Evolutionary conservation across 2,329 filamentous ascomycete species (phyloP).

Genomic region (Colletotrichum sp.): DNA sequence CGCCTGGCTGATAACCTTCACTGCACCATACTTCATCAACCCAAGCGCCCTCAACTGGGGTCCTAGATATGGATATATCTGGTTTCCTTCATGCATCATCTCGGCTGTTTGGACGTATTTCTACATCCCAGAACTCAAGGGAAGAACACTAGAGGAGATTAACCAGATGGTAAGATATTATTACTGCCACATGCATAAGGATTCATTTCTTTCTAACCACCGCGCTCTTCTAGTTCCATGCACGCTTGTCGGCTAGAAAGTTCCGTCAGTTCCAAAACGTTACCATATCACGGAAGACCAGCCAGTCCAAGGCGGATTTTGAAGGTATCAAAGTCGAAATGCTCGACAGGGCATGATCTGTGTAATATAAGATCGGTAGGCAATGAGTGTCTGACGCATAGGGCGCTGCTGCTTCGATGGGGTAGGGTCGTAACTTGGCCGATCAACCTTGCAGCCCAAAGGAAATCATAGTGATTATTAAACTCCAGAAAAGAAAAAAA

Average conservation of each 20-base stretch:
- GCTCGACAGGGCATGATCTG: not conserved
- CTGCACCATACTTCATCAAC: slow-evolving; percentile 27
- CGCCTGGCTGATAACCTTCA: not conserved
- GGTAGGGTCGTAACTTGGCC: too few relatives aligned
- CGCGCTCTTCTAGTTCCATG: not conserved
- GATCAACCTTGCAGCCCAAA: too few relatives aligned
- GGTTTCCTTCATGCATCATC: slow-evolving; percentile 39
- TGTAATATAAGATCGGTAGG: not conserved
- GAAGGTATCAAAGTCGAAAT: not conserved
- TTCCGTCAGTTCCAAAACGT: not conserved
- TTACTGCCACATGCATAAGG: rapidly evolving
- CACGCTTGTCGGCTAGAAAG: not conserved
- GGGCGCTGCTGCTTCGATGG: too few relatives aligned
- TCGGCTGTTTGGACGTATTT: slow-evolving; percentile 30
- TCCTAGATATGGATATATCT: slow-evolving; percentile 57
- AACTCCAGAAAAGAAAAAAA: not conserved
- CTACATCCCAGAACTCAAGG: slow-evolving; percentile 53
- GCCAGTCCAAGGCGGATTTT: not conserved
- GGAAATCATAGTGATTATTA: not conserved
- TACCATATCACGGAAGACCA: not conserved
- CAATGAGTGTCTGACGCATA: too few relatives aligned
- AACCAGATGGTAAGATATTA: not conserved
- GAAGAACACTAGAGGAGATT: not conserved
- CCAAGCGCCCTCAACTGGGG: slow-evolving; percentile 54
- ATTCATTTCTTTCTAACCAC: not conserved